phyloP scores from a whole-genome alignment of 441 rosid genomes.

The Euphorbia corollata region DNA sequence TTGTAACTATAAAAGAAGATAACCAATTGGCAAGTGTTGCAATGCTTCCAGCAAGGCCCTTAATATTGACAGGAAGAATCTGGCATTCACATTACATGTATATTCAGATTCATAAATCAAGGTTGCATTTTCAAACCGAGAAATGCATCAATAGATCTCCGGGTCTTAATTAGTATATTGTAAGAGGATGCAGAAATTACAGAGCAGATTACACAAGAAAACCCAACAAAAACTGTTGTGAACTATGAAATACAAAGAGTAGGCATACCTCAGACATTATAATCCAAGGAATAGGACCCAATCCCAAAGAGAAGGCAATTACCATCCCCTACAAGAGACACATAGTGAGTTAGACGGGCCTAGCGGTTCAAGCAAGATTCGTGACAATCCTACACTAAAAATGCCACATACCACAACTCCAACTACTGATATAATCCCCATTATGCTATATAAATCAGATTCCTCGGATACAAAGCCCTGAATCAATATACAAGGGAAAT shows the following conservation, averaged over 20 bases:
- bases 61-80: slow-evolving; percentile 84
- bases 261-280: slow-evolving; percentile 90
- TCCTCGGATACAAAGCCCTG: slow-evolving; percentile 51
- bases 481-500: slow-evolving; percentile 13
- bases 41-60: slow-evolving; percentile 84
- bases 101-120: too few species aligned
- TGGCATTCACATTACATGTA: slow-evolving; percentile 19
- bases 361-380: slow-evolving; percentile 10
- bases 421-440: slow-evolving; percentile 61
- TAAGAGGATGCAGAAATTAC: too few species aligned
- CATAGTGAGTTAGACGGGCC: slow-evolving; percentile 1
- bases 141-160: too few species aligned
- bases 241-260: too few species aligned
- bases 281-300: slow-evolving; percentile 92
- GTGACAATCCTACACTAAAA: background rate
- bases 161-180: too few species aligned
- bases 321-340: slow-evolving; percentile 53
- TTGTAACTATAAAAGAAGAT: slow-evolving; percentile 44
- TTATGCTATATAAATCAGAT: slow-evolving; percentile 41
- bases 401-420: slow-evolving; percentile 77
- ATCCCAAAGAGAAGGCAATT: slow-evolving; percentile 70
- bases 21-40: slow-evolving; percentile 76
- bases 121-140: too few species aligned
- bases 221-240: too few species aligned
- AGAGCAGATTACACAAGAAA: too few species aligned